Base-by-base conservation (phyloP, 305 asterid genomes). In the Stenogyne calaminthoides region DNA sequence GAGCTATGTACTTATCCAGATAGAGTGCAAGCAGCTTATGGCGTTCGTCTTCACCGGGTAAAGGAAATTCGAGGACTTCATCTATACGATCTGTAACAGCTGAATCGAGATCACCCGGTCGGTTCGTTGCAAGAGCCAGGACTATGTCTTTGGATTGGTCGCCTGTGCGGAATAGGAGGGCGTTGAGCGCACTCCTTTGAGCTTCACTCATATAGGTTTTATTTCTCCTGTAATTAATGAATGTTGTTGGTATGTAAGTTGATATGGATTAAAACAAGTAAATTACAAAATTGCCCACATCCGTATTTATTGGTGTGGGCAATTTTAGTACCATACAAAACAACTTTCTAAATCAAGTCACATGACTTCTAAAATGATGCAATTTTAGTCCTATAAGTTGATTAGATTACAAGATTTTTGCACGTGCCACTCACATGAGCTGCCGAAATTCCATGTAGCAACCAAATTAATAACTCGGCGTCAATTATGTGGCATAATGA, bases 191-290 rank as follows among this genome's bases (percentile, higher is more conserved):
- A 78, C 97, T 94, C 85, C 99, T 88, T 78, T 91, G 97, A 71
- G 99, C 99, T 84, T 94, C 99, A 66, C 99, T 94, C 99, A 90
- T 94, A 37, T 94, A 94, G 32, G 95, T 94, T 85, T 90, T 94
- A 74, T 94, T 94, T 77, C 97, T 82, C 93, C 98, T 94, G 89
- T 39, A 19, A 54, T 58, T 78, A 40, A 74, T 55, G 58, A 42
- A 2, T 46, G 73, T 62, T 60, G 49, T 62, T 60, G 49, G n/a
- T 70, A 20, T 11, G 67, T 2, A 25, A 25, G 2, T 25, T 25
- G 3, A 25, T 25, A 25, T 25, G 29, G 29, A 25, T n/a, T n/a
- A 1, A 25, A 25, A 25, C 2, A 3, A 25, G 29, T 25, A 25
- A 25, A 22, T 22, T 25, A 25, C 29, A 25, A 25, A 25, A 25